These are phyloP conservation scores for Plasmopara halstedii DNA, from an alignment of 352 stramenopile species.

Conservation along the genomic window DNA sequence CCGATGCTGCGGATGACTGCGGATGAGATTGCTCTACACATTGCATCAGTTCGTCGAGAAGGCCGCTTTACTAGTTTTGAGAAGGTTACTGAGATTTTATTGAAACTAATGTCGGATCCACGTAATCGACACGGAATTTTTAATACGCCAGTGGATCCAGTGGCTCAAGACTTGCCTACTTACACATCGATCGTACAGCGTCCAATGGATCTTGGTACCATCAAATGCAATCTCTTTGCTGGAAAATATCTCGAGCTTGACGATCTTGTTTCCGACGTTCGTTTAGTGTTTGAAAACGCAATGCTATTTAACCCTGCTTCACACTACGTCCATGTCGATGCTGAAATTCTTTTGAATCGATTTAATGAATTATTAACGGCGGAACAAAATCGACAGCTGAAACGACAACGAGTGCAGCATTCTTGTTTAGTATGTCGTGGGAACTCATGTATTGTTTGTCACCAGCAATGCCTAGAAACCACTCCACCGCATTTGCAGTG, in stretches of 20 bases:
- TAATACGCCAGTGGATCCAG: constrained; percentile 66
- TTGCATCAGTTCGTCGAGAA: constrained; percentile 58
- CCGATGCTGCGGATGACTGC: constrained; percentile 56
- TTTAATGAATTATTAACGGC: constrained; percentile 60
- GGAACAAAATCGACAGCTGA: constrained; percentile 33
- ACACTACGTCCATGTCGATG: constrained; percentile 75
- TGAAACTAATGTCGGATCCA: constrained; percentile 65
- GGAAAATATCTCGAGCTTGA: constrained; percentile 81
- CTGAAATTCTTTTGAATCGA: constrained; percentile 41
- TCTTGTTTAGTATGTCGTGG: constrained; percentile 54
- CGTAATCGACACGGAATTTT: constrained; percentile 69
- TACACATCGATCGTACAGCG: constrained; percentile 62
- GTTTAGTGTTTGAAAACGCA: constrained; percentile 86
- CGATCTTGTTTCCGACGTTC: constrained; percentile 72
- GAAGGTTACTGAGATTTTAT: constrained; percentile 52
- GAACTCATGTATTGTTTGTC: constrained; percentile 63
- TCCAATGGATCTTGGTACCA: constrained; percentile 90
- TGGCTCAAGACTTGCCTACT: constrained; percentile 58
- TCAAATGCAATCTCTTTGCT: constrained; percentile 74
- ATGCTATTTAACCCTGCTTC: constrained; percentile 77
- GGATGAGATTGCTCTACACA: constrained; percentile 49
- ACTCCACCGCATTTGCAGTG: constrained; percentile 62
- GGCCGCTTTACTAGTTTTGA: constrained; percentile 56
- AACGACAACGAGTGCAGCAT: constrained; percentile 41
- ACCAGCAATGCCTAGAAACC: constrained; percentile 61